Base-by-base conservation (phyloP, 2,329 filamentous ascomycete genomes). In the Alternaria sp. region DNA sequence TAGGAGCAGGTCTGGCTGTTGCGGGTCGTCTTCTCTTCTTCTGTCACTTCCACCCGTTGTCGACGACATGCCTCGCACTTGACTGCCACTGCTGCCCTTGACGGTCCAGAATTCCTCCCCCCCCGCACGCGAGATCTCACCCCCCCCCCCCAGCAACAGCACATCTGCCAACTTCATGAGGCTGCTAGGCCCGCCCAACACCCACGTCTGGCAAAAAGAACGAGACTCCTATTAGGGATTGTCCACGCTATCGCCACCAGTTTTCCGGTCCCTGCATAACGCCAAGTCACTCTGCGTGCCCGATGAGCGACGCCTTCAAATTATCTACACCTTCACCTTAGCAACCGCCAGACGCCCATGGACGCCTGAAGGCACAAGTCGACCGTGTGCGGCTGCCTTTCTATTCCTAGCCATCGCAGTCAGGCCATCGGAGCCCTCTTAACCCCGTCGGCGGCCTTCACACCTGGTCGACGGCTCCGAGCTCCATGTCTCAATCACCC, bases 401-500 rank as follows among this genome's bases (percentile, higher is more conserved):
- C 37, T 54, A 34, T 45, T 42, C 31, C 49, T 59, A 53, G 54
- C 42, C 28, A 31, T 9, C 45, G 21, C 45, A 29, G 11, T 28
- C 39, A 54, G 51, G 48, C 44, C 40, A 24, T 48, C 36, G 33
- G 24, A 28, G 21, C 14, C n/a, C 29, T 48, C 21, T 28, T 37
- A 17, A 26, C 23, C 23, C n/a, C 23, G 26, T 21, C 24, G 13
- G 37, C 17, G 31, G 26, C 45, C 31, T 56, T n/a, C 31, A 33
- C 54, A 21, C 51, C 53, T 58, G 44, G 33, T 55, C 48, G 17
- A 50, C 46, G 33, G 29, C n/a, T 17, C 17, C 26, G 26, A 33
- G 44, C 56, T 52, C 58, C 63, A 74, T 75, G 72, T 67, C 71
- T 69, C 64, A 70, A 70, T 45, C 67, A 69, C 57, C 64, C 31